A percentile compares a stretch with the other conserved stretches of the same genome.
These are phyloP conservation scores for Cutaneotrichosporon arboriforme DNA, from an alignment of 1,284 basidiomycete species.

Conservation along the genomic window DNA sequence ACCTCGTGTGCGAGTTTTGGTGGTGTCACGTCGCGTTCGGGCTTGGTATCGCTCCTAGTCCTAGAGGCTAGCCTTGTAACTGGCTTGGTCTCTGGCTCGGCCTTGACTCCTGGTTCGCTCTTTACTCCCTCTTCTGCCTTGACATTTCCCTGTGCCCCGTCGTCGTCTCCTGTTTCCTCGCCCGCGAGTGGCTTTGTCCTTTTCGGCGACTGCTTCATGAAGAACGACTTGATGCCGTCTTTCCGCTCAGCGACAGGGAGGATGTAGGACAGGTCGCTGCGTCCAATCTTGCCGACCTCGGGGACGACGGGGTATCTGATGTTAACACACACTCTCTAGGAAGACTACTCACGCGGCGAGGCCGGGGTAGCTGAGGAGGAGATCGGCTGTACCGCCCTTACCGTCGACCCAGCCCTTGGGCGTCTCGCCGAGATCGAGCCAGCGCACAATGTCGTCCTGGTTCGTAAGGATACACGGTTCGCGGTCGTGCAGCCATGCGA, in stretches of 20 bases:
- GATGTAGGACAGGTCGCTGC: slow-evolving; percentile 73
- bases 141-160: slow-evolving; percentile 24
- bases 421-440: slow-evolving; percentile 70
- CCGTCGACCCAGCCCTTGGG: slow-evolving; percentile 58
- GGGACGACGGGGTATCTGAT: slow-evolving; percentile 76
- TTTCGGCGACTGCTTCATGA: slow-evolving; percentile 58
- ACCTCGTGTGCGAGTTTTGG: neutral
- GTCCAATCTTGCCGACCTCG: slow-evolving; percentile 86
- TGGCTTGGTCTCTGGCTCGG: neutral
- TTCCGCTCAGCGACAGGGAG: slow-evolving; percentile 70
- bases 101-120: slow-evolving; percentile 2
- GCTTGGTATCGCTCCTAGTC: neutral
- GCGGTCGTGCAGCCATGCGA: slow-evolving; percentile 80
- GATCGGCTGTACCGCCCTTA: slow-evolving; percentile 46
- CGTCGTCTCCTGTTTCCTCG: slow-evolving; percentile 9
- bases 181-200: slow-evolving; percentile 10
- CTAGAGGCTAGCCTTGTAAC: neutral
- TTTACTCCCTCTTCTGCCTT: neutral
- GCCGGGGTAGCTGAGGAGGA: slow-evolving; percentile 67
- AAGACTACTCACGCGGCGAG: slow-evolving; percentile 61
- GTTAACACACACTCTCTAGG: neutral
- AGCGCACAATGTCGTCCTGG: slow-evolving; percentile 58
- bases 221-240: slow-evolving; percentile 86
- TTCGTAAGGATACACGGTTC: slow-evolving; percentile 80
- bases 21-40: neutral